Evolutionary conservation across 1,284 basidiomycete genomes (phyloP).

Genomic region (Leccinum fallax): DNA sequence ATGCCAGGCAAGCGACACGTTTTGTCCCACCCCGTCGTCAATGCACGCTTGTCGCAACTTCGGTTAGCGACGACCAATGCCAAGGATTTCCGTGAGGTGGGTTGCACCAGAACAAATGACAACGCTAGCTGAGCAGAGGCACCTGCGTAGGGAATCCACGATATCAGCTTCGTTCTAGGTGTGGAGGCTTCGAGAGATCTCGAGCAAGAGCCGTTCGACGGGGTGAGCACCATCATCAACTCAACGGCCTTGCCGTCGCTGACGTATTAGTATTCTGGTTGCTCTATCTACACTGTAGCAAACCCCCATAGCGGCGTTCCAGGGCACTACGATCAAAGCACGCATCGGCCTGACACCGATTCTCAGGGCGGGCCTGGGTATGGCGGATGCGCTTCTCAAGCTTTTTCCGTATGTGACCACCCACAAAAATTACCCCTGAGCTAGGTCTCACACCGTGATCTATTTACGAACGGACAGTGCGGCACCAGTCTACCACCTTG

Average conservation of each 20-base stretch:
- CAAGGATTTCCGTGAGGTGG: constrained; percentile 80
- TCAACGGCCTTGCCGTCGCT: neutral
- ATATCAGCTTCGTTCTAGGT: constrained; percentile 72
- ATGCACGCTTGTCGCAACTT: constrained; percentile 71
- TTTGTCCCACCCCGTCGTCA: constrained; percentile 73
- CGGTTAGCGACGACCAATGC: constrained; percentile 61
- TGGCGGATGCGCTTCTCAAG: constrained; percentile 84
- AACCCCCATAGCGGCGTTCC: constrained; percentile 70
- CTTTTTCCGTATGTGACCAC: constrained; percentile 69
- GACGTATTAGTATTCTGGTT: neutral
- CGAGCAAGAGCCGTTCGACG: constrained; percentile 60
- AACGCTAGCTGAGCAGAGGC: constrained; percentile 5
- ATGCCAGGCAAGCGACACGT: constrained; percentile 48
- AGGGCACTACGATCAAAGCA: constrained; percentile 66
- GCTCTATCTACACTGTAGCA: constrained; percentile 39
- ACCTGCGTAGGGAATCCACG: constrained; percentile 56
- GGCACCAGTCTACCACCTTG: constrained; percentile 89
- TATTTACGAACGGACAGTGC: constrained; percentile 40
- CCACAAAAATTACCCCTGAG: neutral
- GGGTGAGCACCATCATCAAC: constrained; percentile 45
- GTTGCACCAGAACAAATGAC: constrained; percentile 9
- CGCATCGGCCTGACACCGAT: constrained; percentile 89
- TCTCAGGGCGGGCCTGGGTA: constrained; percentile 91
- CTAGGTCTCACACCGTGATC: constrained; percentile 2
- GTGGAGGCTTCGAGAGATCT: constrained; percentile 74